Evolutionary conservation across 805 yeast genomes (phyloP).

Genomic region (Lipomyces chichibuensis): DNA sequence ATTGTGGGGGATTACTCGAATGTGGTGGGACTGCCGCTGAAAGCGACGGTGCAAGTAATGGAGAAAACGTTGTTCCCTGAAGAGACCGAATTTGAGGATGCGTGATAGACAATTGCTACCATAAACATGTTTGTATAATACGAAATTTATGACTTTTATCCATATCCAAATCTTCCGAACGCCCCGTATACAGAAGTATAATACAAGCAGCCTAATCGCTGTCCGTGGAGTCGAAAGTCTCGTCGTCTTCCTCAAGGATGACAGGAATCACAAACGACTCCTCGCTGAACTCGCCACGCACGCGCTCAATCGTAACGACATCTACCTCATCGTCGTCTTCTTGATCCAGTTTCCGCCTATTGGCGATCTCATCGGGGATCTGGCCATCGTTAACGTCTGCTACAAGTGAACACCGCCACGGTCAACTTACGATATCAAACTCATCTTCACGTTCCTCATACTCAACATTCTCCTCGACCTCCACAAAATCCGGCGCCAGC

Average conservation of each 20-base stretch:
- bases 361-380: constrained; percentile 58
- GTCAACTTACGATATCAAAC: constrained; percentile 63
- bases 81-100: constrained; percentile 24
- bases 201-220: constrained; percentile 17
- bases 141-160: not conserved
- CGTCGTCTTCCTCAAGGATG: constrained; percentile 41
- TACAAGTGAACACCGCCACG: not conserved
- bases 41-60: constrained; percentile 55
- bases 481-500: constrained; percentile 93
- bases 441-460: constrained; percentile 90
- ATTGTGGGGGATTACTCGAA: constrained; percentile 83
- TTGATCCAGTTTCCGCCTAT: constrained; percentile 61
- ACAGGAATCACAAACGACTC: constrained; percentile 66
- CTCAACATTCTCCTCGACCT: constrained; percentile 86
- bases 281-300: constrained; percentile 57
- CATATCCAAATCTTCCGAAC: not conserved
- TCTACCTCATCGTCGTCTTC: constrained; percentile 68
- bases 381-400: constrained; percentile 32
- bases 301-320: constrained; percentile 61
- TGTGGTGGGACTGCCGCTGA: constrained; percentile 84
- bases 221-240: constrained; percentile 28
- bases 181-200: not conserved
- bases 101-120: not conserved
- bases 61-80: constrained; percentile 42
- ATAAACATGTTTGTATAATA: not conserved